Evolutionary conservation across 257 asterid species (phyloP).

Genomic region (Henckelia pumila): DNA sequence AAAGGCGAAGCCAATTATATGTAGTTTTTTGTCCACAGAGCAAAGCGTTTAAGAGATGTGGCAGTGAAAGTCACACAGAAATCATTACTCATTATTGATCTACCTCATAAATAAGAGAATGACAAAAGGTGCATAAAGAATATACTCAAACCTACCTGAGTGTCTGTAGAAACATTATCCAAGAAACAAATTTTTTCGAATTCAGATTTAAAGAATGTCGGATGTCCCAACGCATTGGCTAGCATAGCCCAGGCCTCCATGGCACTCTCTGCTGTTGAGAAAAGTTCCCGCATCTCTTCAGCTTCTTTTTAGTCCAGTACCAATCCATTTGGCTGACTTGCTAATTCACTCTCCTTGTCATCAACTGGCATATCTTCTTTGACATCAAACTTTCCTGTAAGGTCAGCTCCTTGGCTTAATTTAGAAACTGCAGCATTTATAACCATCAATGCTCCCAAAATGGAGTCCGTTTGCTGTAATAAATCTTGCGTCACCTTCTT

Average conservation of each 20-base stretch:
- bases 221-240: conserved; percentile 93
- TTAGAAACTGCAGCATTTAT: conserved; percentile 82
- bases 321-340: conserved; percentile 36
- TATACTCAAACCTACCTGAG: conserved; percentile 61
- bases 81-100: neutral
- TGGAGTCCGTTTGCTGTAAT: conserved; percentile 78
- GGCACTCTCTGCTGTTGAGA: conserved; percentile 97
- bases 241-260: conserved; percentile 99
- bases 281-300: conserved; percentile 92
- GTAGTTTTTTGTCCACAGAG: neutral
- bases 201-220: conserved; percentile 91
- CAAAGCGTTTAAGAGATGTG: neutral
- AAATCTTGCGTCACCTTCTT: conserved; percentile 81
- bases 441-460: conserved; percentile 85
- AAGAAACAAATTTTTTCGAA: conserved; percentile 88
- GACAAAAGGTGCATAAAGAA: neutral
- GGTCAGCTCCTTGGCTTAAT: conserved; percentile 46
- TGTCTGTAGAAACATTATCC: conserved; percentile 84
- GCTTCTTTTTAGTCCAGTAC: conserved; percentile 72
- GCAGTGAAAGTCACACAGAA: neutral
- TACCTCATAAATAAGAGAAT: neutral
- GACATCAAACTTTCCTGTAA: conserved; percentile 40
- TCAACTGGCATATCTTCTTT: conserved; percentile 36
- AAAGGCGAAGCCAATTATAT: neutral
- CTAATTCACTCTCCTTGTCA: conserved; percentile 24